Percentiles rank a stretch among this genome's conserved stretches.
These are phyloP conservation scores for Gossypium rotundifolium DNA, from an alignment of 345 rosid genomes.

Conservation along the genomic window DNA sequence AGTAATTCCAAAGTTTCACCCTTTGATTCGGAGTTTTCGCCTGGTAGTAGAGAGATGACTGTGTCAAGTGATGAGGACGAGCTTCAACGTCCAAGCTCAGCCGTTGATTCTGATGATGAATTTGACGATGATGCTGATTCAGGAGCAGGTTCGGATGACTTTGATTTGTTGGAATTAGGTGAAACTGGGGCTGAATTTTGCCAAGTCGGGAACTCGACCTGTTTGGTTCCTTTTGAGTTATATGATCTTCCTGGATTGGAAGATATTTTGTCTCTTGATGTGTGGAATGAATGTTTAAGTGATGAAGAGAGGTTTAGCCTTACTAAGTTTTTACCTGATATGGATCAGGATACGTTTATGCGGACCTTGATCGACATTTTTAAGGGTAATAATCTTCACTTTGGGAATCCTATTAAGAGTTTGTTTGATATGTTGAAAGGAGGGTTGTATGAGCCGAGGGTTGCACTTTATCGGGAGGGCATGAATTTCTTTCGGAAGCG, in stretches of 20 bases:
- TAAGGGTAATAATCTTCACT: constrained; percentile 69
- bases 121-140: constrained; percentile 81
- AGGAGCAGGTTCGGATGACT: constrained; percentile 96
- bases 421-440: constrained; percentile 88
- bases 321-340: constrained; percentile 63
- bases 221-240: constrained; percentile 81
- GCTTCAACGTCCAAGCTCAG: constrained; percentile 44
- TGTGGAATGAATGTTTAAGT: constrained; percentile 79
- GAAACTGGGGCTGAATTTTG: constrained; percentile 90
- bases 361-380: constrained; percentile 68
- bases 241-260: constrained; percentile 73
- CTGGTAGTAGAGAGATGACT: constrained; percentile 57
- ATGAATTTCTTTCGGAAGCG: constrained; percentile 57
- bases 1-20: constrained; percentile 64
- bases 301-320: constrained; percentile 79
- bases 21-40: constrained; percentile 79
- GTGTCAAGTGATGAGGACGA: constrained; percentile 75
- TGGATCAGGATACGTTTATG: constrained; percentile 69
- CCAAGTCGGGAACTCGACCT: constrained; percentile 72
- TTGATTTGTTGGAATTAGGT: constrained; percentile 86
- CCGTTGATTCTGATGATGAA: constrained; percentile 61
- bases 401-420: constrained; percentile 76
- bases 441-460: constrained; percentile 93
- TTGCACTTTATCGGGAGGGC: constrained; percentile 82
- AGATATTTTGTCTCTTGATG: constrained; percentile 80